A percentile compares a stretch with the other conserved stretches of the same genome.
phyloP scores from a whole-genome alignment of 2,329 filamentous ascomycete genomes.

The Neurospora crassa region DNA sequence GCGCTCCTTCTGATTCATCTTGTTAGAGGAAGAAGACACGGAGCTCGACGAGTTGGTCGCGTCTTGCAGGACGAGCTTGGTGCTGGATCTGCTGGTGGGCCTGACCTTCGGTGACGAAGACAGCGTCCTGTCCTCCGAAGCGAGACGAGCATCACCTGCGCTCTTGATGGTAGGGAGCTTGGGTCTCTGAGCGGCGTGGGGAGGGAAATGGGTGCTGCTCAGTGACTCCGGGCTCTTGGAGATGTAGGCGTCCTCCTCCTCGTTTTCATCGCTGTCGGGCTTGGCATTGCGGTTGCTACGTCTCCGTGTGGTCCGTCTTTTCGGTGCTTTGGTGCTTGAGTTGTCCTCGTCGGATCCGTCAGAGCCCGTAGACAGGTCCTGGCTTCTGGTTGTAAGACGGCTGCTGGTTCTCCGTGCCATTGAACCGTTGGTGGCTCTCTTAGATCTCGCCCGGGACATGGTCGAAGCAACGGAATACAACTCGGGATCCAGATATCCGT shows the following conservation, averaged over 20 bases:
- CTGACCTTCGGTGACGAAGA: background rate
- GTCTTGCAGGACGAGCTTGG: background rate
- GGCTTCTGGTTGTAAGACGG: conserved; percentile 17
- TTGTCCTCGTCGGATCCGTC: conserved; percentile 15
- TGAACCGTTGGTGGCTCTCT: conserved; percentile 15
- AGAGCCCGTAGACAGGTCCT: conserved; percentile 20
- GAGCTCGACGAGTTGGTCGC: background rate
- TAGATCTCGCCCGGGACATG: conserved; percentile 14
- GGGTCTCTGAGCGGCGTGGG: conserved; percentile 31
- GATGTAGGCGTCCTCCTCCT: conserved; percentile 21
- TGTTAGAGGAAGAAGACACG: background rate
- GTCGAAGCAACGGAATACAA: conserved; percentile 11
- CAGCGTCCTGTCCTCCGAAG: conserved; percentile 4
- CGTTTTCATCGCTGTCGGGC: conserved; percentile 21
- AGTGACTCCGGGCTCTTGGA: conserved; percentile 14
- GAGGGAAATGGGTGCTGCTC: conserved; percentile 20
- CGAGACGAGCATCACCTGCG: conserved; percentile 20
- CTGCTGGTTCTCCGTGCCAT: conserved; percentile 17
- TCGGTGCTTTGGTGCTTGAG: background rate
- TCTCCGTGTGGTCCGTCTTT: conserved; percentile 9
- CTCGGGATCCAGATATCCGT: conserved; percentile 20
- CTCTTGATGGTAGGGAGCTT: conserved; percentile 39
- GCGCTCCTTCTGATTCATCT: background rate
- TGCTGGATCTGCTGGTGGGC: background rate
- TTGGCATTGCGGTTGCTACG: conserved; percentile 7